Conservation (phyloP, 345 rosid species). For the Ceriops decandra region DNA sequence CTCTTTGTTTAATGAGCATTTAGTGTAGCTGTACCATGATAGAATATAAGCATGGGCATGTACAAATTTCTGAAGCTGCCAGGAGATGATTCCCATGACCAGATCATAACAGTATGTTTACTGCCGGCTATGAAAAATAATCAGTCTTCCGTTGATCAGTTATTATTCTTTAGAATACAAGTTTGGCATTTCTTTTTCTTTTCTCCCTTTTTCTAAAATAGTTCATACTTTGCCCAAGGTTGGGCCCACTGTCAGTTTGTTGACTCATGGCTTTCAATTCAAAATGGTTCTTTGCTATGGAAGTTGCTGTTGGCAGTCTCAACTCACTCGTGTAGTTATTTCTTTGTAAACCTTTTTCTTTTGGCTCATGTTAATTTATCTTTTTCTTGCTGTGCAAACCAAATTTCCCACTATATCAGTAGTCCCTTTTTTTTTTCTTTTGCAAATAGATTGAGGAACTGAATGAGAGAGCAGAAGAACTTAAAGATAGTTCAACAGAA, state of each 20-base stretch:
- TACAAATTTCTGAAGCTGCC: no score
- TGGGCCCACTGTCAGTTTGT: background rate
- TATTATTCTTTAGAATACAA: background rate
- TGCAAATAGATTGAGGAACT: conserved; percentile 67
- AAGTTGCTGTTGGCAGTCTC: background rate
- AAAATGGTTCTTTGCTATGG: background rate
- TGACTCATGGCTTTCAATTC: background rate
- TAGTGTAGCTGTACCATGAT: background rate
- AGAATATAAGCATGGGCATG: background rate
- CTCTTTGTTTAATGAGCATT: conserved; percentile 2
- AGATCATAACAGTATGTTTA: background rate
- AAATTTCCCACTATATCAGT: no score
- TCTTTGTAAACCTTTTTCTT: background rate
- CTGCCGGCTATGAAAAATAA: no score
- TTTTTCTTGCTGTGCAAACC: no score
- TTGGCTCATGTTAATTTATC: background rate
- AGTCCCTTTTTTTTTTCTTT: background rate
- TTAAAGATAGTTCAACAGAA: conserved; percentile 29
- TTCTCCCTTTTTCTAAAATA: background rate
- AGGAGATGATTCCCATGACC: no score
- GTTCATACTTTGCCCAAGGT: background rate
- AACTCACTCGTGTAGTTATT: background rate
- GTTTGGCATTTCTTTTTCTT: background rate
- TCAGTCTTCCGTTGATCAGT: no score
- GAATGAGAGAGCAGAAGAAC: conserved; percentile 50